Percentiles rank a stretch among this genome's conserved stretches.
Conservation (phyloP, 2,329 filamentous ascomycete genomes). For the Epichloe coenophiala region DNA sequence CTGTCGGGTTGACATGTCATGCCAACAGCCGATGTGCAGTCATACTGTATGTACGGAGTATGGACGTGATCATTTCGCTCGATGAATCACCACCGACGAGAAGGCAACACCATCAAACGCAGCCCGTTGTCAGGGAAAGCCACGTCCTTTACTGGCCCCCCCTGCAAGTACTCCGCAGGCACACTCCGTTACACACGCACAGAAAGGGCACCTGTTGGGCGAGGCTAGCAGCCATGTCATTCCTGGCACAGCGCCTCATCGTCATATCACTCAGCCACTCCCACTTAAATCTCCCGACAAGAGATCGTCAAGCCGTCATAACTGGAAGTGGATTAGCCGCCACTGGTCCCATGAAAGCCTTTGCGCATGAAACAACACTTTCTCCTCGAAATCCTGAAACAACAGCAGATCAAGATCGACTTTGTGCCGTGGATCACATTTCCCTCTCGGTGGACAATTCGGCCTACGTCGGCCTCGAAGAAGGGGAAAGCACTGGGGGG, state of each 20-base stretch:
- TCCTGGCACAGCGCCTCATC: neutral
- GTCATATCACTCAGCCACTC: neutral
- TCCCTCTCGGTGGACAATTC: neutral
- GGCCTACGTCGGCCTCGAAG: neutral
- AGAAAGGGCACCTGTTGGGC: neutral
- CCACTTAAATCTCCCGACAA: neutral
- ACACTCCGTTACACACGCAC: too few species aligned
- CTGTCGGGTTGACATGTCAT: too few species aligned
- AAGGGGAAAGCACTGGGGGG: too few species aligned
- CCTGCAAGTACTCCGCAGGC: too few species aligned
- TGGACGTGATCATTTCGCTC: too few species aligned
- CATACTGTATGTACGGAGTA: too few species aligned
- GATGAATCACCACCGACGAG: too few species aligned
- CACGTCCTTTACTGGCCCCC: too few species aligned
- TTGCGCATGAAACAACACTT: neutral
- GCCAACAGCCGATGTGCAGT: too few species aligned
- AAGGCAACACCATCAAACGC: too few species aligned
- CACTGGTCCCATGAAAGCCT: neutral
- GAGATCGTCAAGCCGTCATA: neutral
- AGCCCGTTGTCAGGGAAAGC: too few species aligned
- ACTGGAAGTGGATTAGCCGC: neutral
- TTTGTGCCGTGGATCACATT: neutral
- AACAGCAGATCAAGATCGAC: conserved; percentile 12
- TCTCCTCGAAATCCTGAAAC: conserved; percentile 9
- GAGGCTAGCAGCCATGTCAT: neutral